Conservation (phyloP, 2,329 filamentous ascomycete genomes). For the Lecanicillium sp. region DNA sequence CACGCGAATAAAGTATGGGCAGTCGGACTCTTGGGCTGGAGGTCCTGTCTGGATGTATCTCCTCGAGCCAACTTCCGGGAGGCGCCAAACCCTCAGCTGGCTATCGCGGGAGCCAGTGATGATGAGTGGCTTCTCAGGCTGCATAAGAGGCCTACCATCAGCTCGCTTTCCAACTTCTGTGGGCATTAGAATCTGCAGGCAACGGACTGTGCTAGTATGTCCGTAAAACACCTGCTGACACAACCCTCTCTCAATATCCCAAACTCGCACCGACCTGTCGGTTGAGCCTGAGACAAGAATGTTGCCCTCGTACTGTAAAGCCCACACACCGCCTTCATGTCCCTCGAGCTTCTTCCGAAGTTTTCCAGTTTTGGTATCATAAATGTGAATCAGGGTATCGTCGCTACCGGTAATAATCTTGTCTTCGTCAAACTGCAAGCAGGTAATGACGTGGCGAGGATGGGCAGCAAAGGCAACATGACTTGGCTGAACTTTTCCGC, state of each 20-base stretch:
- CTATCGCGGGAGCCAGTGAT: constrained; percentile 96
- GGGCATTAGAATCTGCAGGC: constrained; percentile 88
- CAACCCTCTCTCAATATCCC: constrained; percentile 89
- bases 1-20: constrained; percentile 88
- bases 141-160: constrained; percentile 71
- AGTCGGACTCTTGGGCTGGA: constrained; percentile 66
- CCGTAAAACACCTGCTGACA: constrained; percentile 96
- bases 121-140: constrained; percentile 90
- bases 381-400: constrained; percentile 95
- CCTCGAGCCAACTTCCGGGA: constrained; percentile 71
- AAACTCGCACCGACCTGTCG: constrained; percentile 95
- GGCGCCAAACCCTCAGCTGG: constrained; percentile 86
- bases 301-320: constrained; percentile 91
- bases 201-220: constrained; percentile 94
- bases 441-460: constrained; percentile 92
- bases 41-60: constrained; percentile 73
- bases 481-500: constrained; percentile 70
- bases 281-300: constrained; percentile 93
- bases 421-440: constrained; percentile 93
- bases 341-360: constrained; percentile 77
- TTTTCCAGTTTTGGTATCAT: constrained; percentile 90
- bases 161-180: constrained; percentile 63
- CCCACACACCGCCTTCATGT: constrained; percentile 97
- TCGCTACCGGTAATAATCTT: constrained; percentile 98
- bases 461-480: constrained; percentile 97